Evolutionary conservation across 495 filamentous ascomycete genomes (phyloP), one percentile per base, ranked within the genome.

Genomic region (Bryoglossum gracile): DNA sequence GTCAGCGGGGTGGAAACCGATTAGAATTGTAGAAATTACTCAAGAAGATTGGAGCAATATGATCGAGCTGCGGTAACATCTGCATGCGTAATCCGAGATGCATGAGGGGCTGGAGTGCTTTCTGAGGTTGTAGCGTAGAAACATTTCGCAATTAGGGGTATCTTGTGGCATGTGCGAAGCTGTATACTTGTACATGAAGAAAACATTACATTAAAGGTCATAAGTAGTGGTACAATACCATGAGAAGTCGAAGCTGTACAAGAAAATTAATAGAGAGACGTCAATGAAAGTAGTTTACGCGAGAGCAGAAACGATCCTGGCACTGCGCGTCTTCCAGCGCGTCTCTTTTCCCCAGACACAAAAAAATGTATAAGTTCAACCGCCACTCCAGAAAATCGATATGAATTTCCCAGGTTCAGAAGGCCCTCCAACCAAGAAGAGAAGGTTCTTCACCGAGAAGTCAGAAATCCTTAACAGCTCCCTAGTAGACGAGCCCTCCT

Each of bases 391-490:
- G 35, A 45, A 44, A 21, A 40, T 51, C 50, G 65, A 23, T 2
- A 86, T 86, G 83, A 74, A 66, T 53, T 69, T 68, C 50, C 58
- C 68, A 49, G 68, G 77, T 26, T 64, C 71, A 2, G 71, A 78
- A 43, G 77, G 81, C 37, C 76, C 80, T 17, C 88, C 87, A 3
- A 65, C 65, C 32, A 95, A 95, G 71, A 89, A 83, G 65, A 73
- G 83, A 46, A 82, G 89, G 21, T 94, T 94, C 65, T 89, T 94
- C 59, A 69, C 71, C 3, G 84, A 92, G 11, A 65, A 76, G 35
- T 59, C 68, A 5, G 58, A 65, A 25, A 38, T 54, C 23, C 42
- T 54, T 9, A 51, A 56, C 37, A 21, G 30, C 34, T 52, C 46
- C 17, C 11, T 50, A 8, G 25, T 49, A 2, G 18, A 51, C 0